Conservation (phyloP, 306 rosid genomes). For the Trifolium subterraneum region DNA sequence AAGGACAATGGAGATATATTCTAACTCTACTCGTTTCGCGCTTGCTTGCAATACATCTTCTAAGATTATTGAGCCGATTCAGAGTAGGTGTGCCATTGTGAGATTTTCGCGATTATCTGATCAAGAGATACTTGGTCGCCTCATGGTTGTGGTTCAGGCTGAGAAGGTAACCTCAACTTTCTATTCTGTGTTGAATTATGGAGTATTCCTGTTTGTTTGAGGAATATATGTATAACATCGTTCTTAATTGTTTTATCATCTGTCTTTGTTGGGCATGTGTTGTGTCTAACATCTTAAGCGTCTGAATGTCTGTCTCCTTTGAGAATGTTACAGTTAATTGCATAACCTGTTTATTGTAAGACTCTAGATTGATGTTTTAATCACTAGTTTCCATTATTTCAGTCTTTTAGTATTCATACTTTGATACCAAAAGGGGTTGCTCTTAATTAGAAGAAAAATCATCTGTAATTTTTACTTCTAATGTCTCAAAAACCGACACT, state of each 20-base stretch:
- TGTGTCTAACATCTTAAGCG: slow-evolving; percentile 3
- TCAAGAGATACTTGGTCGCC: slow-evolving; percentile 87
- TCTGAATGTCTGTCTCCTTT: slow-evolving; percentile 19
- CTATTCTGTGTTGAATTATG: neutral
- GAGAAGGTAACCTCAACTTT: slow-evolving; percentile 68
- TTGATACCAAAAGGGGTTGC: neutral
- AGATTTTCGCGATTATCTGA: slow-evolving; percentile 85
- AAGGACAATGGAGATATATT: slow-evolving; percentile 95
- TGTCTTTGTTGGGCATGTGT: neutral
- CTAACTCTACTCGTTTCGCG: slow-evolving; percentile 91
- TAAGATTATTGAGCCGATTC: slow-evolving; percentile 95
- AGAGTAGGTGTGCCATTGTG: slow-evolving; percentile 97
- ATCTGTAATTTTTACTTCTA: neutral
- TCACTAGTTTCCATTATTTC: neutral
- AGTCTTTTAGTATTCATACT: neutral
- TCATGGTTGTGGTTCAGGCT: slow-evolving; percentile 85
- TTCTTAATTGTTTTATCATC: slow-evolving; percentile 11
- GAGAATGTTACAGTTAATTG: slow-evolving; percentile 33
- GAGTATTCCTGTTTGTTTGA: slow-evolving; percentile 2
- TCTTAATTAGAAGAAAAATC: neutral
- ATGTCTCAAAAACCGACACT: neutral
- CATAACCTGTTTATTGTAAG: neutral
- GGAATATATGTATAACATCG: slow-evolving; percentile 10
- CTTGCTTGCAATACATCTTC: slow-evolving; percentile 95
- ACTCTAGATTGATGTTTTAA: neutral